Conservation (phyloP, 164 flowering plant species). For the Protea cynaroides region DNA sequence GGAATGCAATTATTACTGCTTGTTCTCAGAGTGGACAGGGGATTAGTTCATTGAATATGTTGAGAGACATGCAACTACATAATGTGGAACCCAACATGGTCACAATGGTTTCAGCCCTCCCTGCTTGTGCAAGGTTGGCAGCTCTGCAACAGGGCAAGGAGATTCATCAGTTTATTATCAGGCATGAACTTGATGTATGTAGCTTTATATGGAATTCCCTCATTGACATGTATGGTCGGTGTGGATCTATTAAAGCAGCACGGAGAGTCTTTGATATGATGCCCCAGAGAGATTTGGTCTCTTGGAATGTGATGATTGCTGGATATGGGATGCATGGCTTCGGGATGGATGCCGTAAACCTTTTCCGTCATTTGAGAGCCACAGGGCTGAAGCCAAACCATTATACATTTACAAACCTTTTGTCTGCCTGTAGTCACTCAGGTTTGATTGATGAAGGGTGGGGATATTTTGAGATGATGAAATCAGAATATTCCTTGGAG, state of each 20-base stretch:
- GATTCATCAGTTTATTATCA: constrained; percentile 30
- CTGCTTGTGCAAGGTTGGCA: constrained; percentile 31
- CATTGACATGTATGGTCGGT: constrained; percentile 36
- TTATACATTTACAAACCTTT: constrained; percentile 27
- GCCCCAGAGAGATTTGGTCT: constrained; percentile 22
- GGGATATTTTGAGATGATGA: constrained; percentile 30
- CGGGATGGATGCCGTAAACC: constrained; percentile 26
- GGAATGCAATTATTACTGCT: constrained; percentile 37
- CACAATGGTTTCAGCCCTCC: constrained; percentile 30
- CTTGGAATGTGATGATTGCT: constrained; percentile 34
- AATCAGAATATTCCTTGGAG: constrained; percentile 17
- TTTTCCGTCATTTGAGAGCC: constrained; percentile 17
- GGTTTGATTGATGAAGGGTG: constrained; percentile 36
- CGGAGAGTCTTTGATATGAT: constrained; percentile 23
- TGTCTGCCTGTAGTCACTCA: constrained; percentile 40
- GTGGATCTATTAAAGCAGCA: constrained; percentile 27
- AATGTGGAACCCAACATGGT: constrained; percentile 22
- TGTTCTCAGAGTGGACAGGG: constrained; percentile 23
- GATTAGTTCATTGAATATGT: constrained; percentile 18
- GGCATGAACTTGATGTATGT: constrained; percentile 20
- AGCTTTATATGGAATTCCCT: constrained; percentile 30
- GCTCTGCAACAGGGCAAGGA: constrained; percentile 33
- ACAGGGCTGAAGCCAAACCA: constrained; percentile 23
- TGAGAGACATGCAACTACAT: constrained; percentile 22
- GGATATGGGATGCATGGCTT: constrained; percentile 38